Base-by-base conservation (phyloP, 495 filamentous ascomycete genomes). In the Ascodesmis nigricans region DNA sequence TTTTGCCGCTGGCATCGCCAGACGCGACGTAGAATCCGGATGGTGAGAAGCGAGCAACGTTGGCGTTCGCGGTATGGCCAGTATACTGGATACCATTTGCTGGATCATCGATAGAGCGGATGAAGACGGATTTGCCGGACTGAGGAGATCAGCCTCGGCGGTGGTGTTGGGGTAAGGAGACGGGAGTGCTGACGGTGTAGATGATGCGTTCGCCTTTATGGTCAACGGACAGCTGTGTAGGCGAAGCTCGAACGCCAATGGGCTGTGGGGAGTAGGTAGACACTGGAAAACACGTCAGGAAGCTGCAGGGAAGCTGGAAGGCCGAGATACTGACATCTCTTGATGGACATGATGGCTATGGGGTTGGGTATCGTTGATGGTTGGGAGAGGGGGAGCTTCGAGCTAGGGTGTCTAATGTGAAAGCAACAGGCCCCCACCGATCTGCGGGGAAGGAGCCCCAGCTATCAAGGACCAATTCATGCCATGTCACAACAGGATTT, bases 21-120 rank as follows among this genome's bases (percentile, higher is more conserved):
- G 77, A 84, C n/a, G 90, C 87, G 39, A 95, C 67, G 43, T 83
- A 93, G 62, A 76, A 95, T 25, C 90, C 87, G 6, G 78, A 91
- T 1, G 87, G 87, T 3, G 90, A 73, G 59, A 97, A 93, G 25
- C 78, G 78, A 27, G 90, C 87, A 39, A 95, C 82, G 4, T 80
- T 92, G 0, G 82, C 84, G 33, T 69, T 66, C 21, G 74, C 61
- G 17, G 80, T 92, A 58, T 97, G 87, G 45, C 71, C 67, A 15
- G 75, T 84, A 58, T 97, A 95, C 56, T 95, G 82, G 42, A 72
- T 76, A 53, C 70, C 67, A 28, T 69, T 47, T 32, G 77, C 64
- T 31, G 90, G 84, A 54, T 91, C 60, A 55, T 93, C 83, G 60
- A 97, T 84, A 23, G 67, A 78, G 36, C 87, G 80, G 13, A 95